Percentiles rank a stretch among this genome's conserved stretches.
phyloP scores from a whole-genome alignment of 2,329 filamentous ascomycete genomes.

The Alternaria ventricosa region DNA sequence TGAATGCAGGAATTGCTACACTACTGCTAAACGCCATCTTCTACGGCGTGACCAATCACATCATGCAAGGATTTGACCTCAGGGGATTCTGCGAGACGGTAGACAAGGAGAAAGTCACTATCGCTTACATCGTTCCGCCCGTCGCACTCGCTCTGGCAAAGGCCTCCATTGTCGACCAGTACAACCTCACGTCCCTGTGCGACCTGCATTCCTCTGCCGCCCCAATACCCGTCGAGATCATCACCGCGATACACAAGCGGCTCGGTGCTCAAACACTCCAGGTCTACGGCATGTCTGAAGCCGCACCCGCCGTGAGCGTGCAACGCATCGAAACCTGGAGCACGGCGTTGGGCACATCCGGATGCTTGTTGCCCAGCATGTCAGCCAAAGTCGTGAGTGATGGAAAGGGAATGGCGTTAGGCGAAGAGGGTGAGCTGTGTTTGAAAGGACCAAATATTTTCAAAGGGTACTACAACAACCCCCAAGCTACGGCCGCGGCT shows the following conservation, averaged over 20 bases:
- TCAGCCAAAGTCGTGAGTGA: constrained; percentile 31
- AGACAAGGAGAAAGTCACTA: background rate
- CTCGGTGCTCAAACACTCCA: background rate
- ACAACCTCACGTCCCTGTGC: background rate
- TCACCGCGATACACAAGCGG: background rate
- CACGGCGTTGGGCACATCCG: constrained; percentile 46
- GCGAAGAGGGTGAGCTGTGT: background rate
- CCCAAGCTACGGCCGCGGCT: background rate
- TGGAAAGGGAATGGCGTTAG: background rate
- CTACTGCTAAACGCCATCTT: background rate
- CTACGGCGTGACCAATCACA: background rate
- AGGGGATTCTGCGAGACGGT: background rate
- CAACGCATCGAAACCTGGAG: constrained; percentile 27
- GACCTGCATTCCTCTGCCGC: background rate
- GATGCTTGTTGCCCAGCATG: constrained; percentile 45
- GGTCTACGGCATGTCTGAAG: background rate
- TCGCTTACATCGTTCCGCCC: background rate
- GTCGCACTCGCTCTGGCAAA: background rate
- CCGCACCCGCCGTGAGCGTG: background rate
- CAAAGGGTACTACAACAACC: background rate
- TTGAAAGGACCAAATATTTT: background rate
- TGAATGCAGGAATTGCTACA: background rate
- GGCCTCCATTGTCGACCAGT: background rate
- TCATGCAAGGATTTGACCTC: background rate
- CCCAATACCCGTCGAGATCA: background rate